These are phyloP conservation scores for Penicillium verrucosum DNA, from an alignment of 2,329 filamentous ascomycete species.

Conservation along the genomic window DNA sequence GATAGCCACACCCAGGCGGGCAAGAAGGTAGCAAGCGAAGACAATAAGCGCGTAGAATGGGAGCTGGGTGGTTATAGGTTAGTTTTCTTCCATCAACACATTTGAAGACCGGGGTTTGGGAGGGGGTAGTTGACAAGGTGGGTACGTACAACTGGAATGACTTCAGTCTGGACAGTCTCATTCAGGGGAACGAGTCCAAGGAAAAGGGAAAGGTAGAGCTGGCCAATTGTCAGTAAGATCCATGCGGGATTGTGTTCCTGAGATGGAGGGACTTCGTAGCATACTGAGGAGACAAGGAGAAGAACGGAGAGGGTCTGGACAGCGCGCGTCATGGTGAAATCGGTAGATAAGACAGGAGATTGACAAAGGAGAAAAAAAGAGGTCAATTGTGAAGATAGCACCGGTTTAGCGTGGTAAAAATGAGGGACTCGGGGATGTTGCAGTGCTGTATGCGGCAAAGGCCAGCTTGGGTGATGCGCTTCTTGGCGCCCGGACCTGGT, in stretches of 20 bases:
- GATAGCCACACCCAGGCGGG: slow-evolving; percentile 86
- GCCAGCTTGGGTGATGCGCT: slow-evolving; percentile 7
- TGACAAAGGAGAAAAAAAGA: slow-evolving; percentile 10
- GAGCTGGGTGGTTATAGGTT: slow-evolving; percentile 55
- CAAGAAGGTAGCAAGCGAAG: slow-evolving; percentile 88
- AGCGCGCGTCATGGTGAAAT: slow-evolving; percentile 78
- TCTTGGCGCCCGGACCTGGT: slow-evolving; percentile 12
- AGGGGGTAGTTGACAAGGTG: not conserved
- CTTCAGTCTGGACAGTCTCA: slow-evolving; percentile 70
- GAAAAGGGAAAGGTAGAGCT: slow-evolving; percentile 88
- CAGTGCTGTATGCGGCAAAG: slow-evolving; percentile 9
- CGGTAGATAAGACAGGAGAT: not conserved
- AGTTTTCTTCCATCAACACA: not conserved
- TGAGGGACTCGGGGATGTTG: slow-evolving; percentile 17
- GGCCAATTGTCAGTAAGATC: slow-evolving; percentile 6
- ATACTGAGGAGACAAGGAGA: slow-evolving; percentile 83
- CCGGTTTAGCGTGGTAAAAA: slow-evolving; percentile 7
- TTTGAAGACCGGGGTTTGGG: not conserved
- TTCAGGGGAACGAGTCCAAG: slow-evolving; percentile 80
- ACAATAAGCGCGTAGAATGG: slow-evolving; percentile 90
- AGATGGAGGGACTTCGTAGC: slow-evolving; percentile 25
- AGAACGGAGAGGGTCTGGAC: slow-evolving; percentile 86
- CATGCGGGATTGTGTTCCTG: not conserved
- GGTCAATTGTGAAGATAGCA: slow-evolving; percentile 3
- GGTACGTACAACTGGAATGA: slow-evolving; percentile 77